phyloP scores from a whole-genome alignment of 164 flowering plant genomes.

The Amborella trichopoda region DNA sequence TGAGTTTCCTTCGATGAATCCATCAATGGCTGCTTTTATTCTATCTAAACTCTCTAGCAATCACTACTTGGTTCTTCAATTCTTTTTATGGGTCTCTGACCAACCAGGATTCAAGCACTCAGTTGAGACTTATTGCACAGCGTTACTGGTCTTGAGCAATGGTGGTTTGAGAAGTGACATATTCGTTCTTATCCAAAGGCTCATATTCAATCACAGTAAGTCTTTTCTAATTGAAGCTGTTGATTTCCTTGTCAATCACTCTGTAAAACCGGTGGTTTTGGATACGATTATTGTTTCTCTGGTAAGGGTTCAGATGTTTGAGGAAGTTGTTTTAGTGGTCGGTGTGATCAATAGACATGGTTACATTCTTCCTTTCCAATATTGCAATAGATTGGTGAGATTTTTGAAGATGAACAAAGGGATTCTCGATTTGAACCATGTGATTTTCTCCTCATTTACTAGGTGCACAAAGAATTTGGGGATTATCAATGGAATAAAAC shows the following conservation, averaged over 20 bases:
- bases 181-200: not conserved
- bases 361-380: not conserved
- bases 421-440: not conserved
- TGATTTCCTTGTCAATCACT: not conserved
- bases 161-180: not conserved
- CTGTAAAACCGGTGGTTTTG: not conserved
- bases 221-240: not conserved
- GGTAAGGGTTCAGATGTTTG: not conserved
- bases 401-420: not conserved
- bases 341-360: not conserved
- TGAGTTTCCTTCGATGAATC: not conserved
- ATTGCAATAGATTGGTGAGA: constrained; percentile 1
- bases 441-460: not conserved
- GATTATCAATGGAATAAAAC: no score
- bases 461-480: not conserved
- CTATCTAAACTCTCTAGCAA: not conserved
- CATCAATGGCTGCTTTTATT: not conserved
- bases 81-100: not conserved
- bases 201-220: not conserved
- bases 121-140: not conserved
- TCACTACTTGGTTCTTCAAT: not conserved
- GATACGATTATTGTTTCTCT: not conserved
- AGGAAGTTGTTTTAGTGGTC: not conserved
- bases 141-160: not conserved
- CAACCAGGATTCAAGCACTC: not conserved